Percentiles rank a stretch among this genome's conserved stretches.
Evolutionary conservation across 2,329 filamentous ascomycete genomes (phyloP).

Genomic region (Apiospora aurea): DNA sequence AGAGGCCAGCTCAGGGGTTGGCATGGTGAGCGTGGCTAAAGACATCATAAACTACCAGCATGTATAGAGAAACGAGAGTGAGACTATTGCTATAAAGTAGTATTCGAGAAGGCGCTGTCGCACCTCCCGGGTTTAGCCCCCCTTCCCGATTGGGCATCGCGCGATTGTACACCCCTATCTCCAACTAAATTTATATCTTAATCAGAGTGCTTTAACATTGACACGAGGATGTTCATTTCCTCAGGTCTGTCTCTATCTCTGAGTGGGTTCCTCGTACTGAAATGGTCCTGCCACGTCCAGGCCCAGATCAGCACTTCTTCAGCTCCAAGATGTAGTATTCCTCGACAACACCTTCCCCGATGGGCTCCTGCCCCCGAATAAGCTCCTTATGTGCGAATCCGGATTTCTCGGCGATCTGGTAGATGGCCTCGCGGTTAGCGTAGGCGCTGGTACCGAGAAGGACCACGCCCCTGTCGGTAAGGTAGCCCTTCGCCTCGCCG

Average conservation of each 20-base stretch:
- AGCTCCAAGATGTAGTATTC: conserved; percentile 10
- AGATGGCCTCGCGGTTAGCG: conserved; percentile 8
- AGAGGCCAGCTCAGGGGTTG: neutral
- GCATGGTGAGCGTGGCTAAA: neutral
- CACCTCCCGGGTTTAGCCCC: too few species aligned
- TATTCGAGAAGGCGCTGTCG: too few species aligned
- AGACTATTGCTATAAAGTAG: neutral
- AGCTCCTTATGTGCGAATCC: conserved; percentile 4
- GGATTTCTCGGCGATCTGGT: neutral
- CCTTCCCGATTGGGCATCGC: too few species aligned
- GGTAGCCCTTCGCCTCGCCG: conserved; percentile 1
- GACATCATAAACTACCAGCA: neutral
- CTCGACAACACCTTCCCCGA: conserved; percentile 7
- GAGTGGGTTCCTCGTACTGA: neutral
- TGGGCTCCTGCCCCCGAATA: neutral
- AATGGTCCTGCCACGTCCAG: neutral
- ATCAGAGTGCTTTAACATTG: too few species aligned
- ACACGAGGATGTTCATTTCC: too few species aligned
- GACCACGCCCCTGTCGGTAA: conserved; percentile 12
- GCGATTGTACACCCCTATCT: too few species aligned
- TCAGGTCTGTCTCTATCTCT: too few species aligned
- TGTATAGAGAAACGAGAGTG: neutral
- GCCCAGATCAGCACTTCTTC: neutral
- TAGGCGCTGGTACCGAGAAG: conserved; percentile 19
- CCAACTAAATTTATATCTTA: too few species aligned